Conservation (phyloP, 305 asterid species). For the Fraxinus nigra region DNA sequence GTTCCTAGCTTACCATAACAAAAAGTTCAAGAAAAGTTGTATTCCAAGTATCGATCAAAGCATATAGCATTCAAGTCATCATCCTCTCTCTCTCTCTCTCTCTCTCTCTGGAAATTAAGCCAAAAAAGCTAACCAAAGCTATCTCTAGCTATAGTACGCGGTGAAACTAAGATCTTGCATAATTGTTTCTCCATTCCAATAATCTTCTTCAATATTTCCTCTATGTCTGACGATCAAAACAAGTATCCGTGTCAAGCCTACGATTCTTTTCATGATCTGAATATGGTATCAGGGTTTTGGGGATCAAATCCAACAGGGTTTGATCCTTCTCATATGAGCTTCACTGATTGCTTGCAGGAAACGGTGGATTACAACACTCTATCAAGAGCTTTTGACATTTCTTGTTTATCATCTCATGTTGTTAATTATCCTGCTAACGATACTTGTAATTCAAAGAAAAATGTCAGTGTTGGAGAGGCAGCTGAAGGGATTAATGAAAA, state of each 20-base stretch:
- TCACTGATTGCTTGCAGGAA: conserved; percentile 47
- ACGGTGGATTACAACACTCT: conserved; percentile 45
- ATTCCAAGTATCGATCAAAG: background rate
- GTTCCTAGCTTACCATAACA: background rate
- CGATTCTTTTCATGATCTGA: conserved; percentile 30
- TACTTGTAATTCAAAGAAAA: conserved; percentile 18
- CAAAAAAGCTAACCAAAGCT: conserved; percentile 24
- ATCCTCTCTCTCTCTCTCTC: background rate
- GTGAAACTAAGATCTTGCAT: conserved; percentile 16
- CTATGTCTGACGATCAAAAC: conserved; percentile 49
- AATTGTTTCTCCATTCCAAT: conserved; percentile 17
- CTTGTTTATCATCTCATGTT: conserved; percentile 32
- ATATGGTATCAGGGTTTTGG: conserved; percentile 36
- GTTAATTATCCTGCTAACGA: conserved; percentile 19
- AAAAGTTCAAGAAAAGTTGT: background rate
- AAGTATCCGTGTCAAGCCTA: conserved; percentile 21
- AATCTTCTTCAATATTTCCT: background rate
- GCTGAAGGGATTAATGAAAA: conserved; percentile 24
- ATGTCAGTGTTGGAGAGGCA: conserved; percentile 24
- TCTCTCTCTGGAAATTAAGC: conserved; percentile 7
- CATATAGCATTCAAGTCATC: background rate
- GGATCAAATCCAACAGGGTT: conserved; percentile 29
- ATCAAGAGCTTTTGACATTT: conserved; percentile 40
- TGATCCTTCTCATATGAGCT: conserved; percentile 40
- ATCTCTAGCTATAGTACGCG: conserved; percentile 20